Evolutionary conservation across 2,329 filamentous ascomycete genomes (phyloP).

Genomic region (Botrytis medusae): DNA sequence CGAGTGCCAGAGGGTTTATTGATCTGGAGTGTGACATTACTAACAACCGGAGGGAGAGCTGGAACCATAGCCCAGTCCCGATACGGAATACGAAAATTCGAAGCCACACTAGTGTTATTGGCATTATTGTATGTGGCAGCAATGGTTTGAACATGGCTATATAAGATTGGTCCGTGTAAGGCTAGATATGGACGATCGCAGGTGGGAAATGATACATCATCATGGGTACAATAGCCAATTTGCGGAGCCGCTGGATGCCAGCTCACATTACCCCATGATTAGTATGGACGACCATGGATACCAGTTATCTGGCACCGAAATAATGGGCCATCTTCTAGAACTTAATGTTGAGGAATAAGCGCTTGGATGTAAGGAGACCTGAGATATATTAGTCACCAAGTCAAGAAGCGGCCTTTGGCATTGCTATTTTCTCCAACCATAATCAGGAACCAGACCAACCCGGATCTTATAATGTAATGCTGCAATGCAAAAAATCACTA

Average conservation of each 20-base stretch:
- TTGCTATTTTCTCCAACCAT: neutral
- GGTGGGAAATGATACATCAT: slow-evolving; percentile 26
- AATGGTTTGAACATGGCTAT: slow-evolving; percentile 47
- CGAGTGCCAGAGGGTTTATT: slow-evolving; percentile 29
- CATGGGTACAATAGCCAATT: slow-evolving; percentile 27
- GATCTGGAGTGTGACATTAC: slow-evolving; percentile 36
- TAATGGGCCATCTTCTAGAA: slow-evolving; percentile 19
- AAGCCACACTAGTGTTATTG: slow-evolving; percentile 46
- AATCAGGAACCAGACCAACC: neutral
- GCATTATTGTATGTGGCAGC: slow-evolving; percentile 39
- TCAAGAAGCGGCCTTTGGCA: neutral
- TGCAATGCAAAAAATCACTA: neutral
- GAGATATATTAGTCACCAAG: neutral
- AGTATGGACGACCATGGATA: slow-evolving; percentile 27
- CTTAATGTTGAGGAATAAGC: slow-evolving; percentile 26
- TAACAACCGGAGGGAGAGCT: slow-evolving; percentile 42
- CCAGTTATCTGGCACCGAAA: slow-evolving; percentile 30
- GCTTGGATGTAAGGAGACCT: slow-evolving; percentile 31
- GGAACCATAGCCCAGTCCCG: slow-evolving; percentile 49
- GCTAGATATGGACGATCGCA: slow-evolving; percentile 57
- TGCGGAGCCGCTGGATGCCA: slow-evolving; percentile 1
- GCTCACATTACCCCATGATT: slow-evolving; percentile 17
- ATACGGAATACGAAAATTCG: slow-evolving; percentile 46
- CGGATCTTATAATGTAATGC: neutral
- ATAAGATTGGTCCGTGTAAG: slow-evolving; percentile 57